Evolutionary conservation across 2,329 filamentous ascomycete genomes (phyloP).

Genomic region (Massarina eburnea): DNA sequence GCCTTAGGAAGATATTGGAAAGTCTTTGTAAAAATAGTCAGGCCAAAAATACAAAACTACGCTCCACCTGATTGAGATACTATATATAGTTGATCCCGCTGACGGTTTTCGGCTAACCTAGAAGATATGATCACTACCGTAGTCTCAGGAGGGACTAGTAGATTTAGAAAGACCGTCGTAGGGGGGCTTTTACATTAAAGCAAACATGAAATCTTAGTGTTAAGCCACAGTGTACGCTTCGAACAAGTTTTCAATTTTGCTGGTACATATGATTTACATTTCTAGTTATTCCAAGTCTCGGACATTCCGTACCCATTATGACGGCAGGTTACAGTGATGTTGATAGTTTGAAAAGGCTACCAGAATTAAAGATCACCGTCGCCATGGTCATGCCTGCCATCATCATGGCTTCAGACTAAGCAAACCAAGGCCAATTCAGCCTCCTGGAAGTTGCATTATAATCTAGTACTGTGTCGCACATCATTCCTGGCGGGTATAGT

Average conservation of each 20-base stretch:
- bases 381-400: conserved; percentile 18
- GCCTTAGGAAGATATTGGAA: too few relatives aligned
- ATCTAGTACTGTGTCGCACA: conserved; percentile 12
- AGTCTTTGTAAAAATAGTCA: too few relatives aligned
- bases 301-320: conserved; percentile 7
- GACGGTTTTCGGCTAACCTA: too few relatives aligned
- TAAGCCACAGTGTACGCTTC: conserved; percentile 16
- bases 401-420: conserved; percentile 9
- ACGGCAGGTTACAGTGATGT: conserved; percentile 13
- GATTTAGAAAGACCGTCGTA: conserved; percentile 20
- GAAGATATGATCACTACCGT: conserved; percentile 13
- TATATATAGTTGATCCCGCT: too few relatives aligned
- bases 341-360: conserved; percentile 5
- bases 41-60: too few relatives aligned
- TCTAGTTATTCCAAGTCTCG: neutral
- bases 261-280: neutral
- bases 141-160: conserved; percentile 26
- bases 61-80: too few relatives aligned
- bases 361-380: conserved; percentile 11
- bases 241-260: neutral
- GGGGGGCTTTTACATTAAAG: conserved; percentile 14
- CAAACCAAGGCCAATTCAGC: conserved; percentile 11
- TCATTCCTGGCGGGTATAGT: conserved; percentile 20
- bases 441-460: conserved; percentile 19
- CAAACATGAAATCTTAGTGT: conserved; percentile 17